Base-by-base conservation (phyloP, 495 filamentous ascomycete genomes). In the Neurospora sp. region DNA sequence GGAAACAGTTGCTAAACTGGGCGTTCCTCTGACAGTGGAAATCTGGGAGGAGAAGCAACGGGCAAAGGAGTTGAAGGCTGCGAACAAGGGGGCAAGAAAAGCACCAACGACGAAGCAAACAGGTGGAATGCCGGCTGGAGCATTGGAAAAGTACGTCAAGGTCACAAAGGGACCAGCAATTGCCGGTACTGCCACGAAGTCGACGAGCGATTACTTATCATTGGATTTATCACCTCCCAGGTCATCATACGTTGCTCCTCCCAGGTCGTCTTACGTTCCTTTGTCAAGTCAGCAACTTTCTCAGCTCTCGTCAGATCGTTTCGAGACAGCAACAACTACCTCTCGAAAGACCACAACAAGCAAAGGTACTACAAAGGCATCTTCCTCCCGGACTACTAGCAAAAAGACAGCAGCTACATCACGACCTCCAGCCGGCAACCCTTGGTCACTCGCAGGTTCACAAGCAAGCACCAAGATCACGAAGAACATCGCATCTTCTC, bases 21-120 rank as follows among this genome's bases (percentile, higher is more conserved):
- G 93, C 0, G 85, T 93, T 70, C 93, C 93, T 23, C 81, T 91
- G 14, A 87, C 89, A n/a, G 89, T 95, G 2, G 86, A 92, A 73
- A 90, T 89, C 31, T 99, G 93, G 90, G 90, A 97, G 75, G 89
- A 87, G 23, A 85, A 88, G 44, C 81, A 84, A 70, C 83, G 88
- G 71, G 82, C 85, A 16, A 91, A 88, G 76, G 73, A 72, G 46
- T 27, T 69, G 10, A 73, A 72, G 62, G 72, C 72, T 66, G 72
- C 78, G 9, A 66, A 79, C 4, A 82, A 82, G 74, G 60, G 77
- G 5, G 35, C 79, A 11, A 80, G 72, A 71, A 75, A 75, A 69
- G 72, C 73, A 7, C 79, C 76, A 49, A 66, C 76, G 62, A 5
- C 79, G 76, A 49, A 69, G 75, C 7, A 83, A 81, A 72, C 66